Conservation (phyloP, 176 grass and related monocot genomes). For the Cenchrus purpureus region DNA sequence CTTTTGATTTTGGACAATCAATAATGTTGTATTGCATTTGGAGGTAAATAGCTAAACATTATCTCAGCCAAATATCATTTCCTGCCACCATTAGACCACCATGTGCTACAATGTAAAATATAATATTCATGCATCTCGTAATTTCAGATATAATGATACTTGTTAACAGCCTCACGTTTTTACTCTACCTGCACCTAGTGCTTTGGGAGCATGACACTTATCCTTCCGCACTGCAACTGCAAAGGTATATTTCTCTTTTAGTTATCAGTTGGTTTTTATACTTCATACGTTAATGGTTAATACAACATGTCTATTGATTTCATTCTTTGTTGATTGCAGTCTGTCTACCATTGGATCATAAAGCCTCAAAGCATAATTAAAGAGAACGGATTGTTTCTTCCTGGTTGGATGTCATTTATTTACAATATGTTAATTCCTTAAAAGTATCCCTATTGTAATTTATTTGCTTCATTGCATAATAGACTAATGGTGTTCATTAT, state of each 20-base stretch:
- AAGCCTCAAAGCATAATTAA: slow-evolving; percentile 88
- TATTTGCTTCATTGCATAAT: no score
- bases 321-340: slow-evolving; percentile 58
- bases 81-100: neutral
- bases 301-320: slow-evolving; percentile 30
- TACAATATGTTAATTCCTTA: slow-evolving; percentile 80
- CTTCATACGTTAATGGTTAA: neutral
- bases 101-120: neutral
- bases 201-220: neutral
- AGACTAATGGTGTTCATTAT: neutral
- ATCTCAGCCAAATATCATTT: slow-evolving; percentile 7
- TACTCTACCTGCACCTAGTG: neutral
- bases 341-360: slow-evolving; percentile 95
- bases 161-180: neutral
- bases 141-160: slow-evolving; percentile 1
- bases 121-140: neutral
- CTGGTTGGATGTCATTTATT: slow-evolving; percentile 96
- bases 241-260: slow-evolving; percentile 56
- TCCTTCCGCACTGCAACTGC: slow-evolving; percentile 90
- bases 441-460: no score
- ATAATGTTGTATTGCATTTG: neutral
- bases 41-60: neutral
- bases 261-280: neutral
- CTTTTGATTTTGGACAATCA: neutral
- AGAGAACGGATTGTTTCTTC: slow-evolving; percentile 93